Base-by-base conservation (phyloP, 2,329 filamentous ascomycete genomes). In the Didymella arachidicola region DNA sequence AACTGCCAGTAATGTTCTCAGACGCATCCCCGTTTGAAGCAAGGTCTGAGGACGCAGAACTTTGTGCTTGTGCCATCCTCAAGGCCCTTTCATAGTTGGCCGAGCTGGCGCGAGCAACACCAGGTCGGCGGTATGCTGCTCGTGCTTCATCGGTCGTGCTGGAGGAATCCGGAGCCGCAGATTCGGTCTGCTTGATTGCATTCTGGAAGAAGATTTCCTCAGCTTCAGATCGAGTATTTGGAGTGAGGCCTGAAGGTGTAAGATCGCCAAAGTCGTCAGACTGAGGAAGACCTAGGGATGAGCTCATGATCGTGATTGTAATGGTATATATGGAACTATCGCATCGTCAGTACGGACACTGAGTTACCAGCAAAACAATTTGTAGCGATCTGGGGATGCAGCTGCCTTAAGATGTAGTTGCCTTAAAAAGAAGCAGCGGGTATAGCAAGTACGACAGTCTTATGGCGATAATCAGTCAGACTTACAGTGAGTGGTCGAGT, bases 191-290 rank as follows among this genome's bases (percentile, higher is more conserved):
- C 11, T 65, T 53, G 29, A 48, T 52, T 19, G 62, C 70, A 63
- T 77, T 77, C 29, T 64, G 61, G 1, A 65, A 65, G 43, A 77
- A 68, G 25, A 69, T 71, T n/a, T 65, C 69, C 63, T 77, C 74
- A 19, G 70, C 74, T 68, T 76, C 69, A 12, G 69, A 70, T 19
- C 74, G 72, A 16, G 74, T 75, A 30, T 67, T 73, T 22, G 74
- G 74, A 14, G 74, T 76, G 2, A 77, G 68, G 34, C 70, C 72
- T 7, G 74, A 74, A 5, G 74, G 74, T 1, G 72, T 75, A 14
- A 62, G 61, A 32, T 67, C 50, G 36, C 55, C 63, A 29, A 74
- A 73, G 19, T 61, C 59, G 32, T 63, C 64, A 29, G 63, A 63
- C 39, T 64, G 63, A 16, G 69, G 68, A 42, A 64, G 68, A 18